Conservation (phyloP, 768 basidiomycete species). For the Mycena amicta region DNA sequence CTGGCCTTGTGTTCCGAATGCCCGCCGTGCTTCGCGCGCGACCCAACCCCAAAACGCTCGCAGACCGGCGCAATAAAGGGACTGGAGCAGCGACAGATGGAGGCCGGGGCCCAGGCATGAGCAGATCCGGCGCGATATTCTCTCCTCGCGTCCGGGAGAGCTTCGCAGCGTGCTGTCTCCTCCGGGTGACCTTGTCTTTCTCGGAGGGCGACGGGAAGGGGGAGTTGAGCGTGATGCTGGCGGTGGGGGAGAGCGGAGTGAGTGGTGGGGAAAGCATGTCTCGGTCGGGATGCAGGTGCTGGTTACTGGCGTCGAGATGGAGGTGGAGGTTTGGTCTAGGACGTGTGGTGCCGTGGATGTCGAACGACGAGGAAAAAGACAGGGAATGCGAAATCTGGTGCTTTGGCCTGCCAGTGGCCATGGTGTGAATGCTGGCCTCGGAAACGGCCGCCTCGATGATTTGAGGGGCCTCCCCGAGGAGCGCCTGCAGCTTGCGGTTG, state of each 20-base stretch:
- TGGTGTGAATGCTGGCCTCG: not conserved
- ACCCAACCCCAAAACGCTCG: not conserved
- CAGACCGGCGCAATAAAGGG: not conserved
- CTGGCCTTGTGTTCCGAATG: too few relatives aligned
- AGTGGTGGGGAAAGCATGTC: not conserved
- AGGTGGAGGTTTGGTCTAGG: constrained; percentile 4
- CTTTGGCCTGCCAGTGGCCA: not conserved
- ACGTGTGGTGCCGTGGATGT: not conserved
- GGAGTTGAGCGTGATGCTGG: constrained; percentile 6
- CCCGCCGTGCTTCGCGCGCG: not conserved
- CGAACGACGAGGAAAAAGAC: too few relatives aligned
- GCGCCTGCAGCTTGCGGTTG: constrained; percentile 39
- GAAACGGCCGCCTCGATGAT: constrained; percentile 4
- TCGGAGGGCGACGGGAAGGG: not conserved
- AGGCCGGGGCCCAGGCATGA: not conserved
- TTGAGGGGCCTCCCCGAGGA: constrained; percentile 33
- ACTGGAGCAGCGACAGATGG: too few relatives aligned
- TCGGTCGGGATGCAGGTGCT: too few relatives aligned
- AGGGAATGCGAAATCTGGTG: not conserved
- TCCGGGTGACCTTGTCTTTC: constrained; percentile 13
- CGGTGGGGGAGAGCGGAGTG: constrained; percentile 13
- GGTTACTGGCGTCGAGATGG: not conserved
- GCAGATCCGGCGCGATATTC: constrained; percentile 16
- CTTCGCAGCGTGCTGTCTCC: constrained; percentile 13
- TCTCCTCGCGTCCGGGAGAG: constrained; percentile 15